Evolutionary conservation across 306 rosid genomes (phyloP).

Genomic region (Albizia julibrissin): DNA sequence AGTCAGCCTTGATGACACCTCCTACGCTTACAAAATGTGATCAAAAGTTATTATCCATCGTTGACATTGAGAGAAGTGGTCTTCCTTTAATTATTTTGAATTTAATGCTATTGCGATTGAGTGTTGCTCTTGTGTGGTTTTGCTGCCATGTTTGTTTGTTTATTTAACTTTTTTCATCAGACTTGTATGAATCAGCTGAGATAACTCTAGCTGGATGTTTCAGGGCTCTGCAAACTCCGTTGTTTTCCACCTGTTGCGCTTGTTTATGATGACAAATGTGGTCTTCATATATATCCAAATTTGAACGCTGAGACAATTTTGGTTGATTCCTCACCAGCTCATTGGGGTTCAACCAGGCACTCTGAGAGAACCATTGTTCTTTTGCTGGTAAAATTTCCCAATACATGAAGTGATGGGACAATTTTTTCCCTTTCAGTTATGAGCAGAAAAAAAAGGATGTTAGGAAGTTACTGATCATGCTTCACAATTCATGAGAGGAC

Average conservation of each 20-base stretch:
- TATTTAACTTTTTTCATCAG: too few species aligned
- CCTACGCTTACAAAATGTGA: neutral
- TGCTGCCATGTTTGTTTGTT: constrained; percentile 26
- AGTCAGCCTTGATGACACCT: constrained; percentile 2
- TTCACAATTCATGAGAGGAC: constrained; percentile 27
- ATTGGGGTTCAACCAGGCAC: constrained; percentile 66
- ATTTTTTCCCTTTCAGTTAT: constrained; percentile 6
- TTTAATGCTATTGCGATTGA: constrained; percentile 1
- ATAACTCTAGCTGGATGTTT: constrained; percentile 40
- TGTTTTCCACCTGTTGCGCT: constrained; percentile 98
- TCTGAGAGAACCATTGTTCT: constrained; percentile 81
- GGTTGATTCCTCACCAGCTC: constrained; percentile 89
- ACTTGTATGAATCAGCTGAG: neutral
- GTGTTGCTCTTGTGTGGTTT: neutral
- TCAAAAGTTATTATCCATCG: constrained; percentile 8
- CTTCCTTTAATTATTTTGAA: neutral
- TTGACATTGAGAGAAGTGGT: constrained; percentile 7
- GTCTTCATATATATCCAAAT: constrained; percentile 85
- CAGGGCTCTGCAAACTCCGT: constrained; percentile 91
- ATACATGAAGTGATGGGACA: neutral
- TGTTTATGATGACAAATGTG: constrained; percentile 92
- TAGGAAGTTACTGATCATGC: neutral
- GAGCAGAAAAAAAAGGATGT: neutral
- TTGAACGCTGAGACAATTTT: constrained; percentile 65
- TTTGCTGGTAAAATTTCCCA: constrained; percentile 65